Evolutionary conservation across 441 rosid species (phyloP), one percentile per base, ranked within the genome.

Genomic region (Biscutella laevigata): DNA sequence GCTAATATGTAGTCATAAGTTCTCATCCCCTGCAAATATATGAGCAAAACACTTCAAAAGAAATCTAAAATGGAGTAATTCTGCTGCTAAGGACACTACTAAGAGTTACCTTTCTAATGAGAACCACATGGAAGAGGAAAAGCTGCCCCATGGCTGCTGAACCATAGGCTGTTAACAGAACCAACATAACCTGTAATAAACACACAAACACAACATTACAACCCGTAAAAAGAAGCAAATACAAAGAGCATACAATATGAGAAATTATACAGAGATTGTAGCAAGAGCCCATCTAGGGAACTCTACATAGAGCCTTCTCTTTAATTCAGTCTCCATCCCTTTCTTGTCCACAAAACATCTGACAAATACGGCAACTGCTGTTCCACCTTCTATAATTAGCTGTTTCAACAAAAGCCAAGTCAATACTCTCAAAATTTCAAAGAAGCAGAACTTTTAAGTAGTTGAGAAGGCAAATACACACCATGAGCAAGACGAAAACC

Each of bases 81-180:
- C 36, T 16, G 26, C 8, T 17, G 20, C 20, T 17, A 17, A 17
- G 20, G 20, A 17, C 10, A 52, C 17, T 49, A 14, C 12, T 51
- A 8, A 15, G 48, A 34, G 35, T 74, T 69, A 85, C 96, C 95
- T 88, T 92, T 60, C 94, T 79, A 30, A 84, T 92, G 56, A 88
- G 92, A 75, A 92, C 92, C 26, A 79, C 77, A 61, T 92, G 97
- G 73, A 92, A 88, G 70, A 92, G 72, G 77, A 92, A 84, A 60
- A 92, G 97, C 65, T 88, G 97, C 30, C 99, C 97, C 82, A 92
- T 77, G 33, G 97, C 97, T 5, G 97, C 99, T 3, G 94, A 72
- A 41, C 97, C 84, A 57, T 84, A 88, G 46, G 85, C 83, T 4
- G 95, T 78, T 68, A 94, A 67, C 52, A 86, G 67, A 39, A 83